These are phyloP conservation scores for Acanthamoeba castellanii DNA, from an alignment of 208 protist species.

Conservation along the genomic window DNA sequence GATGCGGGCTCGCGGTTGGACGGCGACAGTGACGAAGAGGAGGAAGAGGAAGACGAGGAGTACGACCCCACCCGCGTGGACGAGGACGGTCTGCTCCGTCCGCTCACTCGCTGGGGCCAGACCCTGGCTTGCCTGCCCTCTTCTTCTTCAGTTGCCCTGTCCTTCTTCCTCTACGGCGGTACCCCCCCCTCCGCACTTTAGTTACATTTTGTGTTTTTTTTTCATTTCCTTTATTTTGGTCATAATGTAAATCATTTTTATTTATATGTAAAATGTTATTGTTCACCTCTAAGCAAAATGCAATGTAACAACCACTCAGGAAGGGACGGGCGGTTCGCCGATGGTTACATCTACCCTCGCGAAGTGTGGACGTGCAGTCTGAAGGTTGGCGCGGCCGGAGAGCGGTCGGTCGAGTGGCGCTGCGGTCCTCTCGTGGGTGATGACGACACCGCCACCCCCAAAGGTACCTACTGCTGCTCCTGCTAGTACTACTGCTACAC, in stretches of 20 bases:
- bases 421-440: not conserved
- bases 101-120: no score
- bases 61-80: not conserved
- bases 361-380: conserved; percentile 11
- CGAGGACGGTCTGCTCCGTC: not conserved
- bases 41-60: not conserved
- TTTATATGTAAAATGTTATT: no score
- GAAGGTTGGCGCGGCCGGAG: not conserved
- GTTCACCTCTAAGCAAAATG: not conserved
- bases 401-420: not conserved
- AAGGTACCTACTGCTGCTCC: not conserved
- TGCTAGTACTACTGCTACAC: not conserved
- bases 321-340: not conserved
- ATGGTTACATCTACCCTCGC: not conserved
- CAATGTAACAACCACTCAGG: not conserved
- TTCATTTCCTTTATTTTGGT: not conserved
- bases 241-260: no score
- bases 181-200: not conserved
- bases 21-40: not conserved
- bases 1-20: not conserved
- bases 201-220: not conserved
- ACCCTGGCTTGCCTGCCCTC: not conserved
- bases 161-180: conserved; percentile 26
- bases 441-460: not conserved
- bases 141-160: not conserved